phyloP scores from a whole-genome alignment of 75 land plant species.

The Pinus tabuliformis region DNA sequence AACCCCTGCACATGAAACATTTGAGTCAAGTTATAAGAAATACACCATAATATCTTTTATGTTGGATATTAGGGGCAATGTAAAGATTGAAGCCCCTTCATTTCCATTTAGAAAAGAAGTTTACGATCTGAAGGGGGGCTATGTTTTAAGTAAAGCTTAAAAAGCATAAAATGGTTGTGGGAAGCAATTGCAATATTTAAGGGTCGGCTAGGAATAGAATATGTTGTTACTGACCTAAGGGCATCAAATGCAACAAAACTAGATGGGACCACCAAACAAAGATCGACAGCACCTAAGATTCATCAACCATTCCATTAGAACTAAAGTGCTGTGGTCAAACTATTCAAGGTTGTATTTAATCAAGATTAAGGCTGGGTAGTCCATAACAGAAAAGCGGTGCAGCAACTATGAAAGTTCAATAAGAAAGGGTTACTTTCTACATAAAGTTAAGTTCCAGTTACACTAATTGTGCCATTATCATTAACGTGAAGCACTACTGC shows the following conservation, averaged over 20 bases:
- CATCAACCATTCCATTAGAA: neutral
- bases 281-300: neutral
- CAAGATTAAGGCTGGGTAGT: neutral
- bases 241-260: neutral
- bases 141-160: neutral
- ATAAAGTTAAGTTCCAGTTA: neutral
- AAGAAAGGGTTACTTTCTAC: neutral
- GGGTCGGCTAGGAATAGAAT: neutral
- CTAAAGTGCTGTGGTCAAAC: neutral
- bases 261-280: neutral
- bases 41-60: neutral
- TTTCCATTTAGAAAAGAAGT: neutral
- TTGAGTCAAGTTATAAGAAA: neutral
- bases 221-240: neutral
- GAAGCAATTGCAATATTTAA: neutral
- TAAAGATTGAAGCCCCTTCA: neutral
- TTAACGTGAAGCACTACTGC: neutral
- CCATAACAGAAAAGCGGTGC: neutral
- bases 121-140: neutral
- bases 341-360: neutral
- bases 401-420: neutral
- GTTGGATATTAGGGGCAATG: neutral
- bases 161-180: neutral
- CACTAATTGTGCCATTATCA: neutral
- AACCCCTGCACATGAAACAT: conserved; percentile 33